phyloP scores from a whole-genome alignment of 257 asterid genomes.

The Salvia miltiorrhiza region DNA sequence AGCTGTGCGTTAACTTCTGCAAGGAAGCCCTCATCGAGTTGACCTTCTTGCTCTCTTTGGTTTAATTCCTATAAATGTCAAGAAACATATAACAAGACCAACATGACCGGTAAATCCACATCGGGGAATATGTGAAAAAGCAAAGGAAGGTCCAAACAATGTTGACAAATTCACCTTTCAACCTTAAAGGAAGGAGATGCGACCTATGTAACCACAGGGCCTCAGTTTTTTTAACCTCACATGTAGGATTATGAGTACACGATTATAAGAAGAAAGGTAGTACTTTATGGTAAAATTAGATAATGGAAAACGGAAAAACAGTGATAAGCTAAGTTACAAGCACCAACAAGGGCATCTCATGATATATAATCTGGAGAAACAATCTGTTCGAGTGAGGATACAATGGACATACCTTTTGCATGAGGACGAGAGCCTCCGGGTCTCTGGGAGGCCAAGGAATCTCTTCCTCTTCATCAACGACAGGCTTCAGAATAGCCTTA shows the following conservation, averaged over 20 bases:
- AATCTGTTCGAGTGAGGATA: slow-evolving; percentile 4
- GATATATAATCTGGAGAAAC: not conserved
- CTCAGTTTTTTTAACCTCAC: not conserved
- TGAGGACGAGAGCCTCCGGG: slow-evolving; percentile 66
- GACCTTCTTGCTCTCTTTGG: slow-evolving; percentile 94
- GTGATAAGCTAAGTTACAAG: not conserved
- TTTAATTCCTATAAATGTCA: slow-evolving; percentile 57
- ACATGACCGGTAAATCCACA: too few species aligned
- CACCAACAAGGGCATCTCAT: not conserved
- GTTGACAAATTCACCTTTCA: too few species aligned
- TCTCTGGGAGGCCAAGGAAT: slow-evolving; percentile 85
- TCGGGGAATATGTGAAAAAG: too few species aligned
- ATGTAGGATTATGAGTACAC: not conserved
- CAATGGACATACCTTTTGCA: slow-evolving; percentile 62
- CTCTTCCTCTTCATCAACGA: slow-evolving; percentile 67
- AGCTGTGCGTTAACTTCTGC: slow-evolving; percentile 92
- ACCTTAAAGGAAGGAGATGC: too few species aligned
- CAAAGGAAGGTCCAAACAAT: too few species aligned
- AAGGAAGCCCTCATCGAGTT: slow-evolving; percentile 91
- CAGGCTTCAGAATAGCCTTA: slow-evolving; percentile 71
- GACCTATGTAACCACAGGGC: not conserved
- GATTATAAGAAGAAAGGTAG: not conserved
- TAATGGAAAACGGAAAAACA: slow-evolving; percentile 6
- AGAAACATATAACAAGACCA: slow-evolving; percentile 23
- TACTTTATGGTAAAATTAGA: not conserved